Evolutionary conservation across 1,284 basidiomycete genomes (phyloP), one percentile per base, ranked within the genome.

Genomic region (Lentinus polychrous): DNA sequence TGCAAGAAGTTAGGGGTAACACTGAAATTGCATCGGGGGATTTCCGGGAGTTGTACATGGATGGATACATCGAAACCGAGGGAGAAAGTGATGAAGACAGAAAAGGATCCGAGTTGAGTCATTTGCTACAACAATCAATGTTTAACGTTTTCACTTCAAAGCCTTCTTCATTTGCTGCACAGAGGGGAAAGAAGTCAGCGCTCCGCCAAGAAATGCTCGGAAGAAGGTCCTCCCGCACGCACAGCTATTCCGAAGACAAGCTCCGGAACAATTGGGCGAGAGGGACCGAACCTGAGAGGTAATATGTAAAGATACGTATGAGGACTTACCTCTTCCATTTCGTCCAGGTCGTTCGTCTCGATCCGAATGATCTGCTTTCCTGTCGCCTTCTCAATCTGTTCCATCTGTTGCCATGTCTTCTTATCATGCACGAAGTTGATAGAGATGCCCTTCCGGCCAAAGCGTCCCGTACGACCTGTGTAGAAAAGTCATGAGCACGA

Each of bases 401-500:
- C 77, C 81, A 96, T 93, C 63, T 94, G 87, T 56, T 76, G 55
- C 81, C 85, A 91, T 6, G 91, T 93, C 64, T 74, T 73, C 60
- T 83, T 74, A 69, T 96, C 85, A 64, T 95, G 91, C 17, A 95
- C 91, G 60, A 97, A 97, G 65, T 95, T 95, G 62, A 97, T 88
- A n/a, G 93, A 91, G 50, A 95, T 88, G 7, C 94, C 94, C 66
- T 92, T 93, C 48, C 94, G 83, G 47, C 94, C 94, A 65, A 97
- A 97, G 42, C 94, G 86, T 52, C 94, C 94, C 43, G 94, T 97
- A 48, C 94, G 89, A 48, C 93, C 92, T 94, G 34, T 46, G 14
- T n/a, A 39, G 17, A 41, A 49, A 35, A 33, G 43, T 27, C 22
- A 43, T 31, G 14, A 34, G 27, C 14, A 12, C 14, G 31, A 15